Evolutionary conservation across 805 yeast species (phyloP), one percentile per base, ranked within the genome.

Genomic region (Geotrichum ghanense): DNA sequence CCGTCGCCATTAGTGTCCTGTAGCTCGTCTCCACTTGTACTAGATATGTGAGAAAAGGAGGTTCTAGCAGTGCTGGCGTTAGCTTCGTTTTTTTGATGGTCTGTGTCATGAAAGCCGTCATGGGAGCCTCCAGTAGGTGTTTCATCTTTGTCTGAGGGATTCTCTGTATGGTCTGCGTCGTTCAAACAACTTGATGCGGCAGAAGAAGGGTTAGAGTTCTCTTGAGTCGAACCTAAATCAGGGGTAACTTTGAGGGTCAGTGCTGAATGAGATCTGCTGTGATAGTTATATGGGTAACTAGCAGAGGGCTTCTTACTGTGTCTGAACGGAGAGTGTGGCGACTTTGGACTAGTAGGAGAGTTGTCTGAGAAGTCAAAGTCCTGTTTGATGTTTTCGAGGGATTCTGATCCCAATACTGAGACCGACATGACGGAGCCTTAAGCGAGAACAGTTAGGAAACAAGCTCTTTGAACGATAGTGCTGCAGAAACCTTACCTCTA

Each of bases 291-390:
- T 31, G 37, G 37, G 14, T n/a, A 6, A 12, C 37, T 12, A 31
- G 37, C 14, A 12, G 37, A 31, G 17, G 37, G 37, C 16, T 31
- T 31, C 37, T 31, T 31, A 12, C 37, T 31, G 17, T 31, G 37
- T n/a, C 16, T 31, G 37, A 31, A 31, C 19, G 17, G 19, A 31
- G 12, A 6, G 7, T 5, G 12, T 4, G 37, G 5, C 12, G 37
- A 6, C 37, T 31, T 31, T 12, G 7, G 5, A 12, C 12, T n/a
- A 12, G 37, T 5, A 6, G 37, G 16, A 7, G 7, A 7, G 17
- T 19, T 16, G 16, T 31, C 37, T n/a, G 37, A 31, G 37, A 31
- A 31, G 37, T 31, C 37, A 31, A 31, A 31, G 37, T 31, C 37
- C 17, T 16, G 12, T 19, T 31, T 31, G 16, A 31, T n/a, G 37